These are phyloP conservation scores for Clathrospora elynae DNA, from an alignment of 2,329 filamentous ascomycete species.

Conservation along the genomic window DNA sequence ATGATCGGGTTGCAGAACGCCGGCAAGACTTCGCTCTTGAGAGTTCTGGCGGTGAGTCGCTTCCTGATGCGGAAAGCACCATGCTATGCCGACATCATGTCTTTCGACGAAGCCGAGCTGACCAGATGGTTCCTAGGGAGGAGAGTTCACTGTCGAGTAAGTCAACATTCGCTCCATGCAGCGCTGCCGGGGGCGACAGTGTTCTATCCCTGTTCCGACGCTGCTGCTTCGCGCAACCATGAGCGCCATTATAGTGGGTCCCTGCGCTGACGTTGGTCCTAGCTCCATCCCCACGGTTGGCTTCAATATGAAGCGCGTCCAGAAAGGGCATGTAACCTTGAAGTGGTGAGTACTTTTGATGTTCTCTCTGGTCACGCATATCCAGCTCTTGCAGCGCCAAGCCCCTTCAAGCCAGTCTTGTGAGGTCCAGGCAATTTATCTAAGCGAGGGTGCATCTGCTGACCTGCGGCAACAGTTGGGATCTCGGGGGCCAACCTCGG, in stretches of 20 bases:
- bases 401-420: constrained; percentile 38
- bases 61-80: constrained; percentile 40
- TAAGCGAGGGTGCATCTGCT: constrained; percentile 39
- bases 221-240: constrained; percentile 39
- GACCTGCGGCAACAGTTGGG: constrained; percentile 68
- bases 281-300: constrained; percentile 98
- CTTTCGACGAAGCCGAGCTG: constrained; percentile 29
- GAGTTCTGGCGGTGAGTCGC: constrained; percentile 86
- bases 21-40: constrained; percentile 92
- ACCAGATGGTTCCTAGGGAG: constrained; percentile 67
- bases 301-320: constrained; percentile 98
- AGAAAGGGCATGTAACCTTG: constrained; percentile 95
- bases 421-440: constrained; percentile 39
- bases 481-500: constrained; percentile 92
- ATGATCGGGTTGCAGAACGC: constrained; percentile 99
- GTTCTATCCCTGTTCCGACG: constrained; percentile 35
- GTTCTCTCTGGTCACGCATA: constrained; percentile 42
- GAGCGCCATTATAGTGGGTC: constrained; percentile 31
- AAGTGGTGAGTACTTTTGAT: constrained; percentile 70
- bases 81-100: constrained; percentile 31
- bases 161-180: constrained; percentile 50
- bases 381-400: constrained; percentile 46
- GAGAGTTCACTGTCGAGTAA: constrained; percentile 99
- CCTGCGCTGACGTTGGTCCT: constrained; percentile 51
- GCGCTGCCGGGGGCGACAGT: constrained; percentile 34